Base-by-base conservation (phyloP, 371 early-diverging fungal genomes). In the Dichotomocladium elegans region DNA sequence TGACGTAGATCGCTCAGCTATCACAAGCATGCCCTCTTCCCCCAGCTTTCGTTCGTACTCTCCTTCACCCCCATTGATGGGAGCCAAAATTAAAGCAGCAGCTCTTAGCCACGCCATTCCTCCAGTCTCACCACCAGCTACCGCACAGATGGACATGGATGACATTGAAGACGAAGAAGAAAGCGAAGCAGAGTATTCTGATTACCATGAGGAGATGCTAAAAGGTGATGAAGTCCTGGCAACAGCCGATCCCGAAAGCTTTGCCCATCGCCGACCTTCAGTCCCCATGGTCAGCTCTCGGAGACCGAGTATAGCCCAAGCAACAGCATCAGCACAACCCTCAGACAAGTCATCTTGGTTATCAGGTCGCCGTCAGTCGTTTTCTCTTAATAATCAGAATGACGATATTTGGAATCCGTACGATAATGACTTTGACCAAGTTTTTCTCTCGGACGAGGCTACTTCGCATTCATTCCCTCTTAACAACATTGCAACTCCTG, bases 131-230 rank as follows among this genome's bases (percentile, higher is more conserved):
- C 50, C 26, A 41, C 60, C 24, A 37, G 53, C 17, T 21, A 37
- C 37, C n/a, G 41, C 47, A 6, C 14, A 41, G 4, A 51, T 51
- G 30, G 56, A 51, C 37, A 52, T 33, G 15, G 43, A 41, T 19
- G 47, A 52, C 3, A 37, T 37, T 12, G 47, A 41, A 28, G 52
- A 56, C 3, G 51, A 67, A 51, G 51, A 69, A n/a, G 79, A 79
- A 31, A 68, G 68, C 9, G 80, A 79, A 26, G 70, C 68, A 24
- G 80, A 79, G 17, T 71, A 66, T 50, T 74, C 74, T 47, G 81
- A 81, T 55, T 81, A 76, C 47, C 69, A 74, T 47, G 81, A 81
- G 44, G 81, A 81, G 52, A 81, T 81, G 81, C 58, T 81, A 55
- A 74, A 68, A 29, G 78, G 78, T 19, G 76, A 75, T 34, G 61